Conservation (phyloP, 2,329 filamentous ascomycete species). For the Onygenales sp. region DNA sequence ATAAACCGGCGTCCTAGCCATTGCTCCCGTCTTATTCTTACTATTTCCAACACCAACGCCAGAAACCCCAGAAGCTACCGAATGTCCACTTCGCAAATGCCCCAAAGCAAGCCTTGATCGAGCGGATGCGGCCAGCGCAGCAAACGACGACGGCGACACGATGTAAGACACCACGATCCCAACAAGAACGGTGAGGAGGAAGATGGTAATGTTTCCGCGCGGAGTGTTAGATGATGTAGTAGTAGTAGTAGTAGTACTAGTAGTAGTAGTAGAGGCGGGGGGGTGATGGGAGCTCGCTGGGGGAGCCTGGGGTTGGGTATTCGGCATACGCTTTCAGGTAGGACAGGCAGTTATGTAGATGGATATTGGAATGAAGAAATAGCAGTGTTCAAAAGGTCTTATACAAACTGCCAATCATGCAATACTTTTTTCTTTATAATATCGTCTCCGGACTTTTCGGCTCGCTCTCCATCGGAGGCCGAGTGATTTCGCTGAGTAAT, state of each 20-base stretch:
- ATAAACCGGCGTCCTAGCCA: conserved; percentile 40
- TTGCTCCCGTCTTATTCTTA: not conserved
- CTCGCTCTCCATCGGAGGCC: too few relatives aligned
- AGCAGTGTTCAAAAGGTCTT: not conserved
- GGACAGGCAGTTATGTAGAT: not conserved
- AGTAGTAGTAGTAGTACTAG: not conserved
- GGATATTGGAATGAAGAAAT: not conserved
- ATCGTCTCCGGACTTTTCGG: too few relatives aligned
- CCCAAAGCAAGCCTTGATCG: not conserved
- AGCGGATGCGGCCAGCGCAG: not conserved
- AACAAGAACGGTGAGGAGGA: not conserved
- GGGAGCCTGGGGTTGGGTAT: not conserved
- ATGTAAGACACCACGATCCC: not conserved
- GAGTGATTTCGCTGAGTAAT: too few relatives aligned
- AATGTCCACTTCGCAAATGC: too few relatives aligned
- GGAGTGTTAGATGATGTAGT: not conserved
- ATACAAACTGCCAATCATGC: too few relatives aligned
- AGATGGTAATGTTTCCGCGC: not conserved
- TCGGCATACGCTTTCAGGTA: not conserved
- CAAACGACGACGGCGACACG: not conserved
- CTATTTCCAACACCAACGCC: not conserved
- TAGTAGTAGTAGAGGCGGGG: not conserved
- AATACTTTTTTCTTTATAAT: too few relatives aligned
- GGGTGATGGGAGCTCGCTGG: not conserved
- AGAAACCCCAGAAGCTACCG: too few relatives aligned